These are phyloP conservation scores for Hirschioporus abietinus DNA, from an alignment of 768 basidiomycete species.

Conservation along the genomic window DNA sequence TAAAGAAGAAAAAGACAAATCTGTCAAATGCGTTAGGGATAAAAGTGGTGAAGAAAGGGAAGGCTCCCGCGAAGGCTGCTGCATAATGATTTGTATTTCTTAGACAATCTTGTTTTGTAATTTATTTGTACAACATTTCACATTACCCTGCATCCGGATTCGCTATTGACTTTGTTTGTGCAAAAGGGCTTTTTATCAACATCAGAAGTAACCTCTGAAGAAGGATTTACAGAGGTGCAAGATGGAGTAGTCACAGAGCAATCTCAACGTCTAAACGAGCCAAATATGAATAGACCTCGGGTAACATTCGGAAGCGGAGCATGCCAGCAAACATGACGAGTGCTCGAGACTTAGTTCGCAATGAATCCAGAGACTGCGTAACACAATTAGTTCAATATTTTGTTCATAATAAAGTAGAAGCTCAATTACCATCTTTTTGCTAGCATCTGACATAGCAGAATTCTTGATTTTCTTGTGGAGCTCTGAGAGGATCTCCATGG, in stretches of 20 bases:
- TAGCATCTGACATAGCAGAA: constrained; percentile 66
- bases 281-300: constrained; percentile 85
- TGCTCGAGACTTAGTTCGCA: constrained; percentile 78
- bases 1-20: constrained; percentile 61
- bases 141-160: not conserved
- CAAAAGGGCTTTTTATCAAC: not conserved
- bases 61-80: constrained; percentile 18
- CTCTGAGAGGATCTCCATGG: constrained; percentile 87
- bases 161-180: not conserved
- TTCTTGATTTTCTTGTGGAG: constrained; percentile 75
- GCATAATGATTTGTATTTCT: not conserved
- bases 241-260: constrained; percentile 43
- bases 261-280: constrained; percentile 84
- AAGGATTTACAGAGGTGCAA: not conserved
- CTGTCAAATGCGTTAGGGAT: constrained; percentile 67
- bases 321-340: constrained; percentile 87
- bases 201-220: not conserved
- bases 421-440: constrained; percentile 60
- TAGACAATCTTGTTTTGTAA: not conserved
- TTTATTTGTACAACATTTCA: not conserved
- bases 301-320: constrained; percentile 83
- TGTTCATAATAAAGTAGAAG: constrained; percentile 13
- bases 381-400: constrained; percentile 15
- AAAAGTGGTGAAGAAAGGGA: constrained; percentile 56
- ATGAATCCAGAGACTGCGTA: constrained; percentile 51